phyloP scores from a whole-genome alignment of 495 filamentous ascomycete species.

The Neurospora sp. region DNA sequence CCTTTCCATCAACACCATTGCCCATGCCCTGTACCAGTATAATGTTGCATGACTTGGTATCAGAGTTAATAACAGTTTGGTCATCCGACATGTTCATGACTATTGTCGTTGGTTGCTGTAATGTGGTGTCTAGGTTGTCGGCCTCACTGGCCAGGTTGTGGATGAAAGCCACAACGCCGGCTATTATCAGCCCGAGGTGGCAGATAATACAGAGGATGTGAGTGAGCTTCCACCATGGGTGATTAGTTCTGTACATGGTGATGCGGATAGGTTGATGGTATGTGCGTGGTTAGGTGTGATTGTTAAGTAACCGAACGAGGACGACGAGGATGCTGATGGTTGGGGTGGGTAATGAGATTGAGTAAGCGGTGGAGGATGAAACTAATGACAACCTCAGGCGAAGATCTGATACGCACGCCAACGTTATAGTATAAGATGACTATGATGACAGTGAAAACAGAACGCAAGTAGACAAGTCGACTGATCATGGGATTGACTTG shows the following conservation, averaged over 20 bases:
- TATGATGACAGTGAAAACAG: background rate
- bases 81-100: background rate
- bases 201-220: conserved; percentile 17
- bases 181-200: conserved; percentile 16
- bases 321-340: background rate
- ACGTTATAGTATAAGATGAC: background rate
- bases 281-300: background rate
- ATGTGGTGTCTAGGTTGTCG: background rate
- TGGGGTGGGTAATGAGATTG: background rate
- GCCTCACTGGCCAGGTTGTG: conserved; percentile 8
- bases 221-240: conserved; percentile 20
- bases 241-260: conserved; percentile 22
- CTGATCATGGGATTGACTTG: background rate
- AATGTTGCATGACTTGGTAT: background rate
- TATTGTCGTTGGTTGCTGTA: background rate
- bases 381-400: background rate
- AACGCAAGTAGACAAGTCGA: background rate
- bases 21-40: background rate
- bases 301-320: background rate
- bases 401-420: background rate
- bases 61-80: background rate
- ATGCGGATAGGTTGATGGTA: background rate
- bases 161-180: conserved; percentile 9
- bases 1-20: background rate
- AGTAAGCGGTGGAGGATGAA: background rate